Evolutionary conservation across 352 stramenopile species (phyloP).

Genomic region (Phytophthora megakarya): DNA sequence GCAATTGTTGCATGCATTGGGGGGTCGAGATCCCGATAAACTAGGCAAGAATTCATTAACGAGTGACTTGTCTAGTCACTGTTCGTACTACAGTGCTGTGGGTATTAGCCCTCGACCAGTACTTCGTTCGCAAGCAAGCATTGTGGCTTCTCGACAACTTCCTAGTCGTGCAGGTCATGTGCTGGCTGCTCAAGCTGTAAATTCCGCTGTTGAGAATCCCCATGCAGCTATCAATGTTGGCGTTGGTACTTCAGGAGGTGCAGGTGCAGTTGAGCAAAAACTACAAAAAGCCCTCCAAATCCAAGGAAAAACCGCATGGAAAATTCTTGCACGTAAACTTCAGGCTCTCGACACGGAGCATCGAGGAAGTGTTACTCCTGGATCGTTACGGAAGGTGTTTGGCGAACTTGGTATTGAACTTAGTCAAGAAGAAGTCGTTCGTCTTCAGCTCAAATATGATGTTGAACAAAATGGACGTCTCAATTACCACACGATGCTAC

Average conservation of each 20-base stretch:
- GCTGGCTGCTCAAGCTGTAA: slow-evolving; percentile 47
- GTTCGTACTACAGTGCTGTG: slow-evolving; percentile 79
- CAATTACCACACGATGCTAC: slow-evolving; percentile 68
- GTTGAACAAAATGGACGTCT: slow-evolving; percentile 71
- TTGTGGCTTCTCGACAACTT: slow-evolving; percentile 27
- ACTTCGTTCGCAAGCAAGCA: slow-evolving; percentile 23
- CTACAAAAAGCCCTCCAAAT: slow-evolving; percentile 61
- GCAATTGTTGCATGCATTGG: slow-evolving; percentile 62
- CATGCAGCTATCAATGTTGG: slow-evolving; percentile 40
- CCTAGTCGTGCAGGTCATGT: slow-evolving; percentile 44
- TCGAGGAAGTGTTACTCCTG: slow-evolving; percentile 46
- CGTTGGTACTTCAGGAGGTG: slow-evolving; percentile 31
- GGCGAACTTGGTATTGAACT: slow-evolving; percentile 56
- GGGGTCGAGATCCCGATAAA: slow-evolving; percentile 65
- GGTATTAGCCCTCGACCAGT: slow-evolving; percentile 63
- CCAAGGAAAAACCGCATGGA: slow-evolving; percentile 61
- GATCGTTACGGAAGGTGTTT: slow-evolving; percentile 69
- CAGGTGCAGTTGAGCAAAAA: slow-evolving; percentile 60
- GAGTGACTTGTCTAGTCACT: slow-evolving; percentile 78
- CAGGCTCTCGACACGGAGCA: slow-evolving; percentile 68
- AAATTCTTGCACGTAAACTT: slow-evolving; percentile 55
- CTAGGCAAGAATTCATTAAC: slow-evolving; percentile 52
- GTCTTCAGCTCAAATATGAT: slow-evolving; percentile 81
- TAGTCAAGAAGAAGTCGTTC: slow-evolving; percentile 62
- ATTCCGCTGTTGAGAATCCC: slow-evolving; percentile 26